Evolutionary conservation across 1,139 yeast species (phyloP), one percentile per base, ranked within the genome.

Genomic region (Geotrichum australiense): DNA sequence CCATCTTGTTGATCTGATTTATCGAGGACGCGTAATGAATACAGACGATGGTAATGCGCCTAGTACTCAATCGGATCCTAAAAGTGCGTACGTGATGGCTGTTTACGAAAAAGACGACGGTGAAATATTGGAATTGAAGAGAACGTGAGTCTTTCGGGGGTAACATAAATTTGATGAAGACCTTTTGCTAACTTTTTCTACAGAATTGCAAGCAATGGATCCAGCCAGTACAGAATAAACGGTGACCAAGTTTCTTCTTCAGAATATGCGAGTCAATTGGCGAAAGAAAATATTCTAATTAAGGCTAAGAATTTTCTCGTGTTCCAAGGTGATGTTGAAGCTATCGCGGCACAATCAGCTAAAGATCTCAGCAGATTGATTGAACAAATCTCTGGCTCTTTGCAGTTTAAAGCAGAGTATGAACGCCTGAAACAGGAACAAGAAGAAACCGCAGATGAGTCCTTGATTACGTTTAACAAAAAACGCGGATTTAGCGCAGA

Each of bases 311-410:
- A 93, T 61, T 91, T 91, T 57, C 65, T 91, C 49, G 97, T 93
- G 12, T 89, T 91, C 59, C 98, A 91, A 65, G 98, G 98, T 44
- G 97, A 91, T 58, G 94, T 91, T 37, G 98, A 91, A 59, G 82
- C 81, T 52, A 80, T 91, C 40, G 98, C 98, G 0, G 74, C 94
- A 2, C 95, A 89, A 58, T 78, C 91, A 0, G 77, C 97, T 0
- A 63, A 65, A 33, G 95, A 86, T 37, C 68, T 91, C 47, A 76
- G 94, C 2, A 71, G 66, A 37, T 63, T 89, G 49, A 67, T 93
- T 43, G 99, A 91, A 61, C 78, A 77, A 20, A 78, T 91, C 22
- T 81, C 94, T 48, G 96, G 96, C 0, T 82, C 96, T 0, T 64
- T 66, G 5, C 94, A 84, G 37, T 75, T 63, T 52, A 70, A 74